phyloP scores from a whole-genome alignment of 2,329 filamentous ascomycete species.

The Diaporthe vexans region DNA sequence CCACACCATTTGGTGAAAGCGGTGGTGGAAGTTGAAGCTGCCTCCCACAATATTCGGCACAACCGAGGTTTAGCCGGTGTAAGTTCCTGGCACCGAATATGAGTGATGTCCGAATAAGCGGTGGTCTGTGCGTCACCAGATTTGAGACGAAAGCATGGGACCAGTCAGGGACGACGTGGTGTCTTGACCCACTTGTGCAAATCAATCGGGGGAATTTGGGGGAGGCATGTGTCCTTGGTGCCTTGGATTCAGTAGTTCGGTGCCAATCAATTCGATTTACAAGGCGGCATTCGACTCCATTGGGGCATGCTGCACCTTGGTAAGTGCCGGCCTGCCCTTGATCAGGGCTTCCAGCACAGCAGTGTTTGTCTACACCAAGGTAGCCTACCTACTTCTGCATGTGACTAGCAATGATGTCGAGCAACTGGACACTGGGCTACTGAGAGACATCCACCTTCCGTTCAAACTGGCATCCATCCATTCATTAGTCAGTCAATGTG shows the following conservation, averaged over 20 bases:
- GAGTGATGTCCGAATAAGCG: slow-evolving; percentile 21
- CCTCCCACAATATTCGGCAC: background rate
- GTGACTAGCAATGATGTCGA: too few species aligned
- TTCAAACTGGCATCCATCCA: too few species aligned
- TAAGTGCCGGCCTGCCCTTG: background rate
- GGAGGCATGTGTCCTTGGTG: background rate
- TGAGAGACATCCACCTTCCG: too few species aligned
- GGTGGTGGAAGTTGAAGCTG: too few species aligned
- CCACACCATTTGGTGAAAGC: background rate
- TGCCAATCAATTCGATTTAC: background rate
- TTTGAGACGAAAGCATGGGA: background rate
- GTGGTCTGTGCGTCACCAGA: slow-evolving; percentile 7
- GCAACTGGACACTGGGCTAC: too few species aligned
- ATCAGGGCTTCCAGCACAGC: too few species aligned
- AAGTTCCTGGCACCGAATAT: background rate
- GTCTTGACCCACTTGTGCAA: background rate
- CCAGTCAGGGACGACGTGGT: background rate
- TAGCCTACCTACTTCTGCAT: too few species aligned
- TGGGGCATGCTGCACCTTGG: background rate
- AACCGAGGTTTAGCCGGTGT: slow-evolving; percentile 24
- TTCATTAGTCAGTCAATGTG: too few species aligned
- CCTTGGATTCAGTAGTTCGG: background rate
- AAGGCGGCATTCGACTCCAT: background rate
- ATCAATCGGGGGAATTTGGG: too few species aligned
- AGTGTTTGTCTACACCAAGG: too few species aligned